These are phyloP conservation scores for Pyropia haitanensis DNA, from an alignment of 23 red algal species.

Conservation along the genomic window DNA sequence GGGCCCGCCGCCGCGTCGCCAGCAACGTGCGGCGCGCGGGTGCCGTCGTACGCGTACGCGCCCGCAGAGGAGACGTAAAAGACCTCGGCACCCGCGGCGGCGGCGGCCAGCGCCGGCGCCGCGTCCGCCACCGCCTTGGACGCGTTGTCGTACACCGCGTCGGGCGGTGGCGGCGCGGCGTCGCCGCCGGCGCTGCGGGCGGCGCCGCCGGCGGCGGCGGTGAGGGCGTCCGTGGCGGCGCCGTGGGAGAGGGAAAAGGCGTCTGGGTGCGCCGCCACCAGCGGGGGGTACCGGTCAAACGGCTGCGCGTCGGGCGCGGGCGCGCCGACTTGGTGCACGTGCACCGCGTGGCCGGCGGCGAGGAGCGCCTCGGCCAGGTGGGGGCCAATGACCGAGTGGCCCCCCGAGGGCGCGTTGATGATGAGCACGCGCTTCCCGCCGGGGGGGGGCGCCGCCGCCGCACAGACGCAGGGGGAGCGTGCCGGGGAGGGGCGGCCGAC, in stretches of 20 bases:
- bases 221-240: constrained; percentile 13
- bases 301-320: constrained; percentile 5
- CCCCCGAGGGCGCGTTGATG: constrained; percentile 32
- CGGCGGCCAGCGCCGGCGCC: constrained; percentile 42
- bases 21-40: constrained; percentile 34
- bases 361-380: constrained; percentile 13
- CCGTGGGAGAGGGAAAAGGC: constrained; percentile 35
- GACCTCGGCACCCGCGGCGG: constrained; percentile 23
- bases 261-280: constrained; percentile 16
- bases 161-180: neutral
- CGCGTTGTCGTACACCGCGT: constrained; percentile 49
- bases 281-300: constrained; percentile 25
- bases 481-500: no score
- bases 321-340: neutral
- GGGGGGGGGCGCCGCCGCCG: no score
- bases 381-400: constrained; percentile 30
- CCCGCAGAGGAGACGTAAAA: constrained; percentile 62
- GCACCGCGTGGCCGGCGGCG: constrained; percentile 1
- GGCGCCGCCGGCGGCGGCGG: neutral
- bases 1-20: constrained; percentile 31
- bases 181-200: constrained; percentile 9
- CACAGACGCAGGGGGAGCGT: no score
- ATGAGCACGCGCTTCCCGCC: constrained; percentile 3
- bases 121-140: constrained; percentile 47
- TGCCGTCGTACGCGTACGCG: constrained; percentile 43